phyloP scores from a whole-genome alignment of 176 grass and related monocot species.

The Urochloa ruziziensis region DNA sequence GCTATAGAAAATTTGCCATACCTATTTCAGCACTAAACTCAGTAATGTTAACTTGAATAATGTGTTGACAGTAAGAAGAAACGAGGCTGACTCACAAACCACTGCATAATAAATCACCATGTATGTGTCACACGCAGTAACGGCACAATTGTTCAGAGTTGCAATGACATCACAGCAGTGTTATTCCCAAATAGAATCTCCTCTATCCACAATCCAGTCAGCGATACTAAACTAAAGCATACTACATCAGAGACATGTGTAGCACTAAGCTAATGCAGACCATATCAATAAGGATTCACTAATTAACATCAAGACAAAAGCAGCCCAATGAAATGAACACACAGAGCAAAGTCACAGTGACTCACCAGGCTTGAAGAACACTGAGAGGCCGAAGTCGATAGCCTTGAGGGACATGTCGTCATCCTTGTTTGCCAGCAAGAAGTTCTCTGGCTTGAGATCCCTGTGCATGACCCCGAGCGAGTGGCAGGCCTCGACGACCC shows the following conservation, averaged over 20 bases:
- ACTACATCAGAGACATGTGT: not conserved
- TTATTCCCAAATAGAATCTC: not conserved
- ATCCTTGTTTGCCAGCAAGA: conserved; percentile 73
- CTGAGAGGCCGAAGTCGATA: conserved; percentile 97
- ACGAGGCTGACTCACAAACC: not conserved
- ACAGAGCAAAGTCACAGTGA: not conserved
- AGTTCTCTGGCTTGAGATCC: conserved; percentile 98
- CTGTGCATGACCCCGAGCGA: conserved; percentile 93
- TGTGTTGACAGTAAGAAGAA: not conserved
- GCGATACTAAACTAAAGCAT: not conserved
- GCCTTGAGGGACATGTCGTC: conserved; percentile 86
- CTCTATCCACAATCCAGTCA: not conserved
- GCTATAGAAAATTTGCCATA: not conserved
- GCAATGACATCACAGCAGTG: not conserved
- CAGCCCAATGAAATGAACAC: not conserved
- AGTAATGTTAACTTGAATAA: not conserved
- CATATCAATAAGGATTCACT: not conserved
- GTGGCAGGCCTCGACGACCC: conserved; percentile 92
- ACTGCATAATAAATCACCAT: not conserved
- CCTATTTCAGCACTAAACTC: not conserved
- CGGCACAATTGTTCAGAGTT: not conserved
- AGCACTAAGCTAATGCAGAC: not conserved
- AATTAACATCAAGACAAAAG: not conserved
- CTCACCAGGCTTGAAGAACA: conserved; percentile 97
- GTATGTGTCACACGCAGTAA: not conserved